phyloP scores from a whole-genome alignment of 257 asterid genomes.

The Apocynum venetum region DNA sequence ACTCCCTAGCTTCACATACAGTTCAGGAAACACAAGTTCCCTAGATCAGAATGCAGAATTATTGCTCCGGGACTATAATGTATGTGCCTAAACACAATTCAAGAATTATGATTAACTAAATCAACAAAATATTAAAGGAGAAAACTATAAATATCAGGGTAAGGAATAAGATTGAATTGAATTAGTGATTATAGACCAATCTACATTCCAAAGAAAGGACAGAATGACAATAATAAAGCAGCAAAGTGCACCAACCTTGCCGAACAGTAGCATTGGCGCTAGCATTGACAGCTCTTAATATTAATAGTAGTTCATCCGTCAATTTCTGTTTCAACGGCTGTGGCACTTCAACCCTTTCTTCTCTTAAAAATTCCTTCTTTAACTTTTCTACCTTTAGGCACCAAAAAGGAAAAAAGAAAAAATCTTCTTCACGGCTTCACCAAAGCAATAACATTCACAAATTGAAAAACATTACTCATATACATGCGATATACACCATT shows the following conservation, averaged over 20 bases:
- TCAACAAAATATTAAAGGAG: background rate
- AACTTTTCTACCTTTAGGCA: conserved; percentile 51
- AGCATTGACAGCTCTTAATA: conserved; percentile 53
- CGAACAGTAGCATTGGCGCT: conserved; percentile 48
- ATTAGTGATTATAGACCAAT: background rate
- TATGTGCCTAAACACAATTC: too few species aligned
- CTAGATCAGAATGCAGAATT: background rate
- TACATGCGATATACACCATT: background rate
- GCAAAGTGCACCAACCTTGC: conserved; percentile 45
- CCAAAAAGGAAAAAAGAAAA: conserved; percentile 1
- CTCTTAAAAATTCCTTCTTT: conserved; percentile 36
- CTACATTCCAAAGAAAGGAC: background rate
- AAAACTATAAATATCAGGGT: background rate
- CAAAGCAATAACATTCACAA: background rate
- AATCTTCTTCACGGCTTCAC: background rate
- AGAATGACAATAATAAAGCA: background rate
- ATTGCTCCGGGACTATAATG: background rate
- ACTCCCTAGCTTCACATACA: background rate
- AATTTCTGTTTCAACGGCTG: conserved; percentile 53
- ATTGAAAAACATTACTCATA: background rate
- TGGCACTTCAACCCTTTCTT: conserved; percentile 58
- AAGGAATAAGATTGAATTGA: background rate
- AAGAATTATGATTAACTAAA: background rate
- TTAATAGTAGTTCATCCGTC: conserved; percentile 47
- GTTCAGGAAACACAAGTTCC: background rate